Evolutionary conservation across 257 asterid species (phyloP).

Genomic region (Orobanche coerulescens): DNA sequence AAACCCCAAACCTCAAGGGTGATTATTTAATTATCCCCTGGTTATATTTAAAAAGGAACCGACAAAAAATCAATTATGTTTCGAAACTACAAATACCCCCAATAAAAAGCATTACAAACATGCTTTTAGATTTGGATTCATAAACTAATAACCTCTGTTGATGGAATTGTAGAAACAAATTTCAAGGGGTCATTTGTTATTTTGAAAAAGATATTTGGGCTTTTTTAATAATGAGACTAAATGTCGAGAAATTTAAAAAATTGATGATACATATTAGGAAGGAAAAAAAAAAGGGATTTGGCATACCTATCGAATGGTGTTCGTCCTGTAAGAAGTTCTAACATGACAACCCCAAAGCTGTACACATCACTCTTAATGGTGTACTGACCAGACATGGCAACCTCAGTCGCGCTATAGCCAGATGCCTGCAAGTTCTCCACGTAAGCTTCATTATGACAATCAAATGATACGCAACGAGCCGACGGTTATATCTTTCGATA

Average conservation of each 20-base stretch:
- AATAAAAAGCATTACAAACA: no score
- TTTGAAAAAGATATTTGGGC: neutral
- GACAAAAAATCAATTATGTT: no score
- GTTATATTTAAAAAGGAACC: no score
- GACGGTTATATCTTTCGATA: neutral
- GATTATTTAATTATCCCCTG: no score
- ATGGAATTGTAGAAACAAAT: neutral
- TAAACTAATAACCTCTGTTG: neutral
- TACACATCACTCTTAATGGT: slow-evolving; percentile 87
- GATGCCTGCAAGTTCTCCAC: slow-evolving; percentile 51
- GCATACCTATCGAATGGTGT: slow-evolving; percentile 77
- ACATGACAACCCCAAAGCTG: slow-evolving; percentile 94
- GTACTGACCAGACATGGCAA: slow-evolving; percentile 75
- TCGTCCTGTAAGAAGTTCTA: slow-evolving; percentile 89
- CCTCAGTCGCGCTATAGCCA: slow-evolving; percentile 88
- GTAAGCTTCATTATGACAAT: neutral
- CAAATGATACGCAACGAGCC: no score
- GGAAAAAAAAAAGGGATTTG: neutral
- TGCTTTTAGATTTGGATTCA: neutral
- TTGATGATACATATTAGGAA: no score
- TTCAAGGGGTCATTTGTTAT: neutral
- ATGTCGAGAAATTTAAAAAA: no score
- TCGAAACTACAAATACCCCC: neutral
- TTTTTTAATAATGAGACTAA: no score
- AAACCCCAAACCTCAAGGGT: no score